Evolutionary conservation across 768 basidiomycete genomes (phyloP), one percentile per base, ranked within the genome.

Genomic region (Collybia mongolica): DNA sequence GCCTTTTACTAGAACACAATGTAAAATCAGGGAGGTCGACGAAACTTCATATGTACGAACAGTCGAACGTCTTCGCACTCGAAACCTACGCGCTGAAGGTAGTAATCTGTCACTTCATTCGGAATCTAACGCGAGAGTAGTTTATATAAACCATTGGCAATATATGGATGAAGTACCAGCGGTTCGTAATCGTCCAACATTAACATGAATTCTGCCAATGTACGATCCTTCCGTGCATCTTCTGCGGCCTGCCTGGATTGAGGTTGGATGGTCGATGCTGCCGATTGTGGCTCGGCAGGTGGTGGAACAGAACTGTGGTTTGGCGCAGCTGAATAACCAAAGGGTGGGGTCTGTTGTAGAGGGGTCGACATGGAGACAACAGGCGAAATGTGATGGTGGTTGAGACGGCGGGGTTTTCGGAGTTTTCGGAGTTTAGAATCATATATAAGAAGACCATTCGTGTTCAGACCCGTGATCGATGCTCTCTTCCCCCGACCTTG

Each of bases 131-230:
- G 51, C 42, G 18, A 32, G 35, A 35, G 24, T 12, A 14, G 19
- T 14, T 44, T 11, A 19, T 12, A 12, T 3, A 35, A 24, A 12
- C 17, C 38, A 43, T 44, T 29, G 6, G 18, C 11, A 18, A 32
- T 14, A 32, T 32, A 32, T 32, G 7, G 4, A 32, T 32, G 19
- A 70, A 82, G 51, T 61, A 96, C 96, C 66, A 98, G 67, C 39
- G 96, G 96, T 62, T 98, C 92, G 63, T 97, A 98, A 42, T 96
- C 94, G 60, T 98, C 96, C 26, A 98, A 75, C 92, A 96, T 93
- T 35, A 95, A 75, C 74, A 98, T 78, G 60, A 98, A 95, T 63
- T 98, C 93, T 5, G 91, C 91, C 43, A 98, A 67, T 1, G 91
- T 95, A 44, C 88, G 79, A 70, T 98, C 95, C 62, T 93, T 93